Evolutionary conservation across 768 basidiomycete species (phyloP), one percentile per base, ranked within the genome.

Genomic region (Hydnum rufescens): DNA sequence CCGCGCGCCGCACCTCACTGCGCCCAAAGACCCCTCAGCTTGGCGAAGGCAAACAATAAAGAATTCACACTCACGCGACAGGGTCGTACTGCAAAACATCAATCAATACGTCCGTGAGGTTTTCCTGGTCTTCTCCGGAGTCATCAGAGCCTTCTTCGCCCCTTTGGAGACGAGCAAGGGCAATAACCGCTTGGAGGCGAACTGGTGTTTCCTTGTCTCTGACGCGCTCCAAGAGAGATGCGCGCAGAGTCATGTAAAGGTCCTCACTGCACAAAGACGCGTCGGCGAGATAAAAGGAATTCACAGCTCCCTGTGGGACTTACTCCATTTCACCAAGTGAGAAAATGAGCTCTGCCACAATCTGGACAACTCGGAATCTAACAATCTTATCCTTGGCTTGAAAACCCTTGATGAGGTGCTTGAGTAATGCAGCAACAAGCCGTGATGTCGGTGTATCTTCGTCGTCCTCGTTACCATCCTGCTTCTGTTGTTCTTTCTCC

Each of bases 251-350:
- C 3, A 64, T 65, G 60, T 83, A 96, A 8, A 82, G 66, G 18
- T 84, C 81, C 62, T 85, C 83, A 55, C 92, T 96, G 61, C 23
- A 31, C 1, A 48, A 42, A n/a, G 25, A 29, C 18, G 42, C n/a
- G 28, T 23, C 54, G 43, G 51, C 42, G 23, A 55, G 18, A 32
- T 32, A 23, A 18, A 29, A 16, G 32, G 6, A 22, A 26, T n/a
- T n/a, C n/a, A 23, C 43, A 5, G 32, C 25, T 5, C n/a, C 18
- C 23, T 43, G 5, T 5, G 5, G 2, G 1, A 71, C 81, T 51
- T 61, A 95, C 90, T 92, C 87, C 53, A 96, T 73, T 65, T 81
- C 82, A 4, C 86, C 86, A 0, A 95, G 68, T 53, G 79, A 74
- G 0, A 76, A 73, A 8, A 93, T 75, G 72, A 89, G 80, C 58